Evolutionary conservation across 2,329 filamentous ascomycete genomes (phyloP), one percentile per base, ranked within the genome.

Genomic region (Trichoderma sp.): DNA sequence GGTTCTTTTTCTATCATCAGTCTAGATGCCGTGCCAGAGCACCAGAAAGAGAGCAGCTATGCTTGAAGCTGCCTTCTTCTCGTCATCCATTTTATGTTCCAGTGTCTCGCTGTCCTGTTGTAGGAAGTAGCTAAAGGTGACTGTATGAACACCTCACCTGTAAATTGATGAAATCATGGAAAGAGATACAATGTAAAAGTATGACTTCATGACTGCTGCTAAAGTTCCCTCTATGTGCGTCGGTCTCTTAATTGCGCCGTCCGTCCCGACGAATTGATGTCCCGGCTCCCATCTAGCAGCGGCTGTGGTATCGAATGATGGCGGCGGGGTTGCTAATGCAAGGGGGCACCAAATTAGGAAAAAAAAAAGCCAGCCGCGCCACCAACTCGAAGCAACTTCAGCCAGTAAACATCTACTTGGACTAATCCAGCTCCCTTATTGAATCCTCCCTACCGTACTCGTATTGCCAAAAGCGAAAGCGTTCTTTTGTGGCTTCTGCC

Each of bases 321-420:
- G 24, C 49, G 57, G 57, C 37, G 60, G 43, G 60, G 60, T 63
- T 27, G 60, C 35, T 43, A 63, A 63, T 53, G 8, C 21, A 49
- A 63, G 60, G 60, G 60, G 21, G 11, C 11, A 8, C 47, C n/a
- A 49, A 49, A 49, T 49, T 49, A 29, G 43, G 33, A 35, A 35
- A 35, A 35, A 35, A 35, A 24, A 52, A 63, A 63, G 60, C 60
- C 60, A 29, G 47, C 47, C 47, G n/a, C 43, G 47, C 47, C 47
- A 49, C 47, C 47, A 49, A 21, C 47, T 49, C 47, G 40, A 24
- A 24, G 10, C n/a, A 10, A 49, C 21, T 3, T 21, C 43, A n/a
- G 43, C 43, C 43, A 21, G n/a, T 21, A 11, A 21, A 19, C 43
- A 21, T 4, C 16, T 3, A 24, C n/a, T 21, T 24, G 33, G 33